Evolutionary conservation across 768 basidiomycete genomes (phyloP).

Genomic region (Kwoniella shandongensis): DNA sequence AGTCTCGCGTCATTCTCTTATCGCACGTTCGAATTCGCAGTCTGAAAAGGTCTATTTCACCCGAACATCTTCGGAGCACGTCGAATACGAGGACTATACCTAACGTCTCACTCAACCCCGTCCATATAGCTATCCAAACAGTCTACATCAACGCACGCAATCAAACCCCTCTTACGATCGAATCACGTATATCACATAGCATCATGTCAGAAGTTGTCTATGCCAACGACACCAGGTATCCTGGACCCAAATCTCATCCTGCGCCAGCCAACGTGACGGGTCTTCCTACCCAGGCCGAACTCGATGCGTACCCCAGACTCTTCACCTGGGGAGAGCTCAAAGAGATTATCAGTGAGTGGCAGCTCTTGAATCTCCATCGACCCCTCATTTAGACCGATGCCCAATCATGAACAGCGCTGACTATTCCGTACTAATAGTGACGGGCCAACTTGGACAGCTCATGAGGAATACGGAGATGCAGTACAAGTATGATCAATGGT

Average conservation of each 20-base stretch:
- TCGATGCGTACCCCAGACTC: slow-evolving; percentile 47
- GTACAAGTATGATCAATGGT: slow-evolving; percentile 47
- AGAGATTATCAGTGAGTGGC: slow-evolving; percentile 33
- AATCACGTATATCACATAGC: too few relatives aligned
- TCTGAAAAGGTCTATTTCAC: too few relatives aligned
- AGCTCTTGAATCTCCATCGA: neutral
- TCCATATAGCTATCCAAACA: too few relatives aligned
- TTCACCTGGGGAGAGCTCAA: slow-evolving; percentile 51
- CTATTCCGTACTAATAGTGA: slow-evolving; percentile 7
- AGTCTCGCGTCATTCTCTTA: too few relatives aligned
- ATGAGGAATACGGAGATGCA: slow-evolving; percentile 44
- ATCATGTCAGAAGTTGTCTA: slow-evolving; percentile 27
- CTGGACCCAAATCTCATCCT: slow-evolving; percentile 39
- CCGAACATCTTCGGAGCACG: too few relatives aligned
- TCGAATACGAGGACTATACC: too few relatives aligned
- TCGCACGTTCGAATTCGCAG: too few relatives aligned
- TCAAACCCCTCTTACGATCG: too few relatives aligned
- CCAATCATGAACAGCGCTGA: neutral
- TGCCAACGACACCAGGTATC: slow-evolving; percentile 35
- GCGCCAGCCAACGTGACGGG: slow-evolving; percentile 38
- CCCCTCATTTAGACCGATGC: too few relatives aligned
- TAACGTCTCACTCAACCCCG: too few relatives aligned
- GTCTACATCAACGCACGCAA: too few relatives aligned
- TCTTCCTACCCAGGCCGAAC: slow-evolving; percentile 47
- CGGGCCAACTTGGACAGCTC: slow-evolving; percentile 33